Conservation (phyloP, 495 filamentous ascomycete species). For the Astrocystis sublimbata region DNA sequence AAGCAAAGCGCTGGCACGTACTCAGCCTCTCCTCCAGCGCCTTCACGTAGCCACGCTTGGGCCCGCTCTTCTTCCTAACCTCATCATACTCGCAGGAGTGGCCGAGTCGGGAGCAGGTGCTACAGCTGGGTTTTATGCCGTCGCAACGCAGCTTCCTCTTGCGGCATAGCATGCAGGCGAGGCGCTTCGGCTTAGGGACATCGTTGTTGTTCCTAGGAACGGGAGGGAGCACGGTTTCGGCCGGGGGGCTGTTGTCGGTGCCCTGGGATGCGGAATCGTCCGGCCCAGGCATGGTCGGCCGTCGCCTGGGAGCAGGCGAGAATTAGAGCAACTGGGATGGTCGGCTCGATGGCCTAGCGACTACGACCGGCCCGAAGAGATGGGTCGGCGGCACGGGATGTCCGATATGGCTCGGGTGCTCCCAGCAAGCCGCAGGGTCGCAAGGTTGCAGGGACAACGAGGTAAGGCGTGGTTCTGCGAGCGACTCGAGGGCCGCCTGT, state of each 20-base stretch:
- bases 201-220: slow-evolving; percentile 47
- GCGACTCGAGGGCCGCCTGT: neutral
- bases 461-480: slow-evolving; percentile 2
- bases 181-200: slow-evolving; percentile 83
- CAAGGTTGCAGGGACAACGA: neutral
- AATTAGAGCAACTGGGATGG: neutral
- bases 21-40: slow-evolving; percentile 91
- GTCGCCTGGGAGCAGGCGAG: neutral
- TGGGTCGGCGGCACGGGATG: neutral
- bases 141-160: slow-evolving; percentile 89
- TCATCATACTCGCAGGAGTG: slow-evolving; percentile 97
- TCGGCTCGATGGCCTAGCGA: neutral
- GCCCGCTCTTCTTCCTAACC: slow-evolving; percentile 93
- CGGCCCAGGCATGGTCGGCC: slow-evolving; percentile 5
- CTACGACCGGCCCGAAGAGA: neutral
- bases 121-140: slow-evolving; percentile 79
- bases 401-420: neutral
- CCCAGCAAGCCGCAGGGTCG: slow-evolving; percentile 5
- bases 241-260: slow-evolving; percentile 29
- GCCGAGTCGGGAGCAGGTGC: slow-evolving; percentile 83
- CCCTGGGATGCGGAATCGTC: slow-evolving; percentile 31
- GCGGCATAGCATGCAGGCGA: slow-evolving; percentile 95
- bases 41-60: slow-evolving; percentile 98
- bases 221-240: slow-evolving; percentile 18
- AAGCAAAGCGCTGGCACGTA: slow-evolving; percentile 44